These are phyloP conservation scores for Schizophyllum commune DNA, from an alignment of 1,284 basidiomycete species.

Conservation along the genomic window DNA sequence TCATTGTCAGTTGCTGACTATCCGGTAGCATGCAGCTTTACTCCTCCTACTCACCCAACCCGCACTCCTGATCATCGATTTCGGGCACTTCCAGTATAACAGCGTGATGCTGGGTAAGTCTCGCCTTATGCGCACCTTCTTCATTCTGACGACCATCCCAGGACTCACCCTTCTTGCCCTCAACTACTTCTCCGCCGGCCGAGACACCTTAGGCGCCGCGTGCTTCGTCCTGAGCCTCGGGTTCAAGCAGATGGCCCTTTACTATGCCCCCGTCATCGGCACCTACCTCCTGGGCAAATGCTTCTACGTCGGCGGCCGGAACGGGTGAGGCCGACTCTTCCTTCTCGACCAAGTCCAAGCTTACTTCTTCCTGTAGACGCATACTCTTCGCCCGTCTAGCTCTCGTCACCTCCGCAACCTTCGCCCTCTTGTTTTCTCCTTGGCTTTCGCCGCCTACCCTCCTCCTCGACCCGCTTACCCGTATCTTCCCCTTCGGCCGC, in stretches of 20 bases:
- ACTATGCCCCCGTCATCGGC: slow-evolving; percentile 87
- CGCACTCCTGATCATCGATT: slow-evolving; percentile 77
- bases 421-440: slow-evolving; percentile 66
- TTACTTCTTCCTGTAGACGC: slow-evolving; percentile 28
- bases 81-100: slow-evolving; percentile 93
- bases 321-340: slow-evolving; percentile 48
- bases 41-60: slow-evolving; percentile 79
- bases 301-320: slow-evolving; percentile 52
- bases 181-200: slow-evolving; percentile 58
- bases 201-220: slow-evolving; percentile 73
- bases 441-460: slow-evolving; percentile 51
- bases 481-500: slow-evolving; percentile 87
- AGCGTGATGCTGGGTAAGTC: slow-evolving; percentile 77
- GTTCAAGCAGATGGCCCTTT: slow-evolving; percentile 96
- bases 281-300: slow-evolving; percentile 82
- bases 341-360: slow-evolving; percentile 5
- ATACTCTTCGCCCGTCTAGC: slow-evolving; percentile 67
- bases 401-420: slow-evolving; percentile 47
- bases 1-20: neutral
- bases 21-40: slow-evolving; percentile 56
- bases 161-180: slow-evolving; percentile 68
- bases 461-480: slow-evolving; percentile 59
- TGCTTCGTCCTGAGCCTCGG: slow-evolving; percentile 77
- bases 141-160: slow-evolving; percentile 18
- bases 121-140: neutral